Conservation (phyloP, 106 monocot genomes). For the Dioscorea zingiberensis region DNA sequence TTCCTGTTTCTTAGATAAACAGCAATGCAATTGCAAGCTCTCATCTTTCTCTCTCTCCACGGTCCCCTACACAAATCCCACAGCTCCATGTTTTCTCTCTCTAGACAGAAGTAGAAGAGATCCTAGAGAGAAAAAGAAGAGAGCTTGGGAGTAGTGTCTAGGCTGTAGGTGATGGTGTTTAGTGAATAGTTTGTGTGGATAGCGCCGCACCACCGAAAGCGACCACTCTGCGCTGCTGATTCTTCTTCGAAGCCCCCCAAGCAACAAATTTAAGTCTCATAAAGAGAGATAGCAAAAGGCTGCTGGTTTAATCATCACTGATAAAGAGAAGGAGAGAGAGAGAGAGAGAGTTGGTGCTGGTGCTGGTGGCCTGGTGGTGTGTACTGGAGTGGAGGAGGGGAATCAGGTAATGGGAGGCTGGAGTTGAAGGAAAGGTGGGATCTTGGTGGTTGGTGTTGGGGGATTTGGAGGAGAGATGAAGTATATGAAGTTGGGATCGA, state of each 20-base stretch:
- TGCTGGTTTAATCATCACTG: not conserved
- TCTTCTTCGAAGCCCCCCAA: no score
- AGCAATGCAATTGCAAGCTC: no score
- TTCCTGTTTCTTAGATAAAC: no score
- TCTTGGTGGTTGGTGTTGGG: not conserved
- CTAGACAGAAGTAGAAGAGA: no score
- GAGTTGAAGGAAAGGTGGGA: conserved; percentile 1
- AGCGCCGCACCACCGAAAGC: conserved; percentile 81
- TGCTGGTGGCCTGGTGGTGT: no score
- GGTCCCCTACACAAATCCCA: no score
- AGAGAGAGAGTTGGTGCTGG: not conserved
- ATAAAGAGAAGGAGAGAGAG: conserved; percentile 1
- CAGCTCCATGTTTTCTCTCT: no score
- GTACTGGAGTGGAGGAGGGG: not conserved
- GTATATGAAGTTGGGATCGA: conserved; percentile 81
- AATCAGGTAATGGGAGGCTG: not conserved
- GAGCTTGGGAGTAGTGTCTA: not conserved
- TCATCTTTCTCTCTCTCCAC: no score
- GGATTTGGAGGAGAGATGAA: conserved; percentile 33
- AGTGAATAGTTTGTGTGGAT: conserved; percentile 16
- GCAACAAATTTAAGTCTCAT: no score
- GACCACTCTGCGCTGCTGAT: conserved; percentile 19
- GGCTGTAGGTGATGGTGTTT: not conserved
- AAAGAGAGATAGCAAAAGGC: conserved; percentile 6
- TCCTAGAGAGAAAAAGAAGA: not conserved